Evolutionary conservation across 2,329 filamentous ascomycete genomes (phyloP), one percentile per base, ranked within the genome.

Genomic region (Colletotrichum camelliae): DNA sequence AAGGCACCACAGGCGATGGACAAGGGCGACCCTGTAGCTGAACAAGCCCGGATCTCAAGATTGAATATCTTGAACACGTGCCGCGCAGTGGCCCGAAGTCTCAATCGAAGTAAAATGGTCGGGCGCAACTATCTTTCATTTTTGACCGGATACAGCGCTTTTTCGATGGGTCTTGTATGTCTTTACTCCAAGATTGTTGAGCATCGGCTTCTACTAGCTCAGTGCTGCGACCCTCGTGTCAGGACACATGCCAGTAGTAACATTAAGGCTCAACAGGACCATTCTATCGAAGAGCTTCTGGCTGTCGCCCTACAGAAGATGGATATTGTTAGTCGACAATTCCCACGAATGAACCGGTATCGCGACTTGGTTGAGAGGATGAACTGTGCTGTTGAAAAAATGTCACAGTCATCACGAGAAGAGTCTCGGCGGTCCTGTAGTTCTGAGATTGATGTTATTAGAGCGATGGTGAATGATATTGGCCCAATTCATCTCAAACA

Each of bases 251-350:
- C n/a, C n/a, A n/a, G n/a, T n/a, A n/a, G n/a, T n/a, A n/a, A n/a
- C n/a, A n/a, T n/a, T n/a, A n/a, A n/a, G n/a, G n/a, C n/a, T n/a
- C n/a, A n/a, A n/a, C n/a, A n/a, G n/a, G n/a, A n/a, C 15, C 15
- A 39, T 39, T 15, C 35, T 39, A 31, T 27, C 21, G 15, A 48
- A 4, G 48, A 65, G 37, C 24, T 62, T 4, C 57, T 74, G 18
- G 66, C 62, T 12, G 18, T 67, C 31, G 72, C 61, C 18, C 60
- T 48, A 15, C 66, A 61, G 18, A 75, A 75, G 33, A 64, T 75
- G 27, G 68, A 71, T 7, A 66, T 75, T 29, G 73, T 70, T 31
- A 62, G 66, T 9, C 67, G 73, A 4, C 73, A 75, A 39, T 75
- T 75, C 37, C 73, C 73, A 6, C 62, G 64, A 16, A 35, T 75